Base-by-base conservation (phyloP, 83 land plant genomes). In the Picea mariana region DNA sequence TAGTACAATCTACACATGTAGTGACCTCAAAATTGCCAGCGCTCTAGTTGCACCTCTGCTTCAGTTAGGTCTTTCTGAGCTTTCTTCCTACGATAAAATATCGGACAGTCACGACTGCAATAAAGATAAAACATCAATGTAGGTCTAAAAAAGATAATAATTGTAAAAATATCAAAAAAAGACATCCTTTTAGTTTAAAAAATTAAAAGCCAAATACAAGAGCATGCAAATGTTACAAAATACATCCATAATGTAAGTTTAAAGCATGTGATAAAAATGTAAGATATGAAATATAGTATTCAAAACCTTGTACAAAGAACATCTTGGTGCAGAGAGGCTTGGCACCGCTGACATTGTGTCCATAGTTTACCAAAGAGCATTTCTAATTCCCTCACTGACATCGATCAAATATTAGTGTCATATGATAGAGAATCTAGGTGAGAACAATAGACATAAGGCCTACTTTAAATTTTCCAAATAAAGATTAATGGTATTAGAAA, bases 311-410 rank as follows among this genome's bases (percentile, higher is more conserved):
- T 97, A 77, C 99, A 97, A 40, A 97, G 86, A 67, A 97, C 99
- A 87, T 97, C 99, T 82, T 95, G 99, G 82, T 97, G 99, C 78
- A 97, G 92, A 81, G 99, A 97, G 13, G 97, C 99, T 93, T 97
- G 99, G 83, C 99, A 97, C 66, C 97, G 95, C 84, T 97, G 99
- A 86, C 99, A 97, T 82, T 97, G 98, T 73, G 99, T 97, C 99
- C 99, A 97, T 34, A 97, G 85, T 85, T 92, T 95, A 61, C 97
- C 97, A 86, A 97, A 97, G 65, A 95, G 93, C 75, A 72, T 87
- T 89, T 97, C 98, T 66, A 95, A 84, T 44, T 95, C 98, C 66
- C 94, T 84, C 61, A 97, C 99, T 97, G 87, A 59, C 69, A 31
- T 44, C 34, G 44, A 79, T 49, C 26, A 60, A 60, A 67, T 12